Evolutionary conservation across 148 eudicot genomes (phyloP).

Genomic region (Selenicereus undatus): DNA sequence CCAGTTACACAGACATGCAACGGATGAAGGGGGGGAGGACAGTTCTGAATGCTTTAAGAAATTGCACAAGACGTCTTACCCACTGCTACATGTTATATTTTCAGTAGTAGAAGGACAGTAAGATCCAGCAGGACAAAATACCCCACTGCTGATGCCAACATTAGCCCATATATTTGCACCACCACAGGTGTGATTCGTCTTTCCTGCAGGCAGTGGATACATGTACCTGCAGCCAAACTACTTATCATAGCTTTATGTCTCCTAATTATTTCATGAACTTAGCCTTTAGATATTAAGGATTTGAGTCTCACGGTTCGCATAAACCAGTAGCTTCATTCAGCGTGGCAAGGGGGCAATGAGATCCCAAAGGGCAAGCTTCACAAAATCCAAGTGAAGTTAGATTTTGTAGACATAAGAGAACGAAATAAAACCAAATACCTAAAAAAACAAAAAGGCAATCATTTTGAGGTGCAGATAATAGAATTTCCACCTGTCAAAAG

Average conservation of each 20-base stretch:
- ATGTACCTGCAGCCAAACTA: conserved; percentile 12
- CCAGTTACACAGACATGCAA: neutral
- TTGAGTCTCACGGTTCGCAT: conserved; percentile 29
- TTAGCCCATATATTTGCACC: conserved; percentile 31
- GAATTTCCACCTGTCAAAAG: neutral
- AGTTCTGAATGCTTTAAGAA: too few species aligned
- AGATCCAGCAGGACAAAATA: conserved; percentile 29
- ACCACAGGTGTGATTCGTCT: conserved; percentile 24
- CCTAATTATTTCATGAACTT: too few species aligned
- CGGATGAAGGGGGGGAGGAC: too few species aligned
- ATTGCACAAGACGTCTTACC: conserved; percentile 10
- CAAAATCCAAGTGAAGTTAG: neutral
- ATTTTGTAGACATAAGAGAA: neutral
- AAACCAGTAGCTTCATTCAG: conserved; percentile 18
- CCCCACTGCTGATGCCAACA: conserved; percentile 12
- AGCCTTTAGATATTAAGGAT: neutral
- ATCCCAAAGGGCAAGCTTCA: conserved; percentile 32
- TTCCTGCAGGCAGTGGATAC: conserved; percentile 23
- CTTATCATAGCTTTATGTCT: too few species aligned
- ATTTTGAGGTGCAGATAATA: neutral
- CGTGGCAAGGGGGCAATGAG: conserved; percentile 20
- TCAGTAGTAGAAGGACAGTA: conserved; percentile 25
- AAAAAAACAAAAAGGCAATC: too few species aligned
- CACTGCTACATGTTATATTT: conserved; percentile 12
- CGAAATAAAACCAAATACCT: neutral